Evolutionary conservation across 345 rosid species (phyloP), one percentile per base, ranked within the genome.

Genomic region (Syzygium oleosum): DNA sequence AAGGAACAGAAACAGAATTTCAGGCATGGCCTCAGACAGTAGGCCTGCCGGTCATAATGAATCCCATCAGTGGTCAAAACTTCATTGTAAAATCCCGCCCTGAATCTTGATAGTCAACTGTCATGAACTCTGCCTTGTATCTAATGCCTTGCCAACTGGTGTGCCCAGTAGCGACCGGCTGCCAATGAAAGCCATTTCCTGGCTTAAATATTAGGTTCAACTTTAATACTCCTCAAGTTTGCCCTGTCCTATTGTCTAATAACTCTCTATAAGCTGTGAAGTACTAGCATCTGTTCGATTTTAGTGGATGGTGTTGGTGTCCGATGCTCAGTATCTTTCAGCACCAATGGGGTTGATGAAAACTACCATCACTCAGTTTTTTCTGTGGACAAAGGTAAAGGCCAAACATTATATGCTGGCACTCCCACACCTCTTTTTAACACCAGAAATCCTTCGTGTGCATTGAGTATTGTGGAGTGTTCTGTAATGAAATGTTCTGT

Each of bases 1-100:
- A 91, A n/a, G 95, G 92, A 78, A 96, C 97, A 1, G 98, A 96
- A 87, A 95, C 93, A 93, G 96, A 94, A 55, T 92, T 97, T 88
- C 99, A 94, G 91, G 96, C 96, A 11, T 95, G 99, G 99, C 99
- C 99, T 15, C 97, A 96, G 43, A 93, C 97, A 31, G 98, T 95
- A 12, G 97, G 98, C 55, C 94, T 96, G 53, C 99, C 97, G 2
- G 98, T 96, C n/a, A 96, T 96, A 85, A 95, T 95, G 98, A 96
- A 97, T 31, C 98, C 98, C 29, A 94, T 95, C 86, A 95, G 94
- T 88, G 65, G 31, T 59, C 65, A 59, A 59, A 59, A 59, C 65
- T 59, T 59, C 31, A 27, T 59, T 59, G 65, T 59, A 29, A 25
- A 59, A 25, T 59, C 65, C 63, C 16, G 16, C 31, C 16, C 8